Base-by-base conservation (phyloP, 2,329 filamentous ascomycete genomes). In the Exophiala phaeomuriformis region DNA sequence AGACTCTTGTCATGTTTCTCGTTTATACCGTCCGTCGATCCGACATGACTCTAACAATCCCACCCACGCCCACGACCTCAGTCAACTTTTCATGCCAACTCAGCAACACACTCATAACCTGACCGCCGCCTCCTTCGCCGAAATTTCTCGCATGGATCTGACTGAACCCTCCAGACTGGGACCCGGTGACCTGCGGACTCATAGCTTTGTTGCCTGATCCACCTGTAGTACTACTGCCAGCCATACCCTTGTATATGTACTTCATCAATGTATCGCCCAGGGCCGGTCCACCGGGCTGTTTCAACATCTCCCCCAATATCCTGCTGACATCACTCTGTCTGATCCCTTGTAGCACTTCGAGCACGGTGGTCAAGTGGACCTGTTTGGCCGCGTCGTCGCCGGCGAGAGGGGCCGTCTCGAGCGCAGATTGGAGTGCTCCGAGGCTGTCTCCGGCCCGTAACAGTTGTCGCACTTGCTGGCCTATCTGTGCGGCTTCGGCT, bases 31-130 rank as follows among this genome's bases (percentile, higher is more conserved):
- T 93, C 67, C 93, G 84, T 75, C 91, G 88, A 76, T 98, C 93
- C 40, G 89, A 93, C 90, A 98, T 96, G 62, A 89, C 89, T 64
- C 93, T 82, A 59, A 90, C 88, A 72, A 98, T 93, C 70, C 87
- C 96, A 42, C 93, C 93, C 62, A 90, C 77, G 28, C 93, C 93
- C 36, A 90, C 88, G 66, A 96, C 84, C 66, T 98, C 93, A 3
- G 97, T 89, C 58, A 96, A 81, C 80, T 96, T 98, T 77, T 98
- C 93, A 69, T 98, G 93, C 93, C 93, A 98, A 72, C 90, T 96
- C 62, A 98, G 76, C 68, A 98, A 71, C 48, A 98, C 93, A 68
- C 93, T 97, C 93, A 97, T 97, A 50, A 85, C 86, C 53, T 90
- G 85, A 35, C 88, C 87, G 58, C 88, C 84, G 44, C 88, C 86